phyloP scores from a whole-genome alignment of 2,329 filamentous ascomycete genomes.

The Trichoderma sp. region DNA sequence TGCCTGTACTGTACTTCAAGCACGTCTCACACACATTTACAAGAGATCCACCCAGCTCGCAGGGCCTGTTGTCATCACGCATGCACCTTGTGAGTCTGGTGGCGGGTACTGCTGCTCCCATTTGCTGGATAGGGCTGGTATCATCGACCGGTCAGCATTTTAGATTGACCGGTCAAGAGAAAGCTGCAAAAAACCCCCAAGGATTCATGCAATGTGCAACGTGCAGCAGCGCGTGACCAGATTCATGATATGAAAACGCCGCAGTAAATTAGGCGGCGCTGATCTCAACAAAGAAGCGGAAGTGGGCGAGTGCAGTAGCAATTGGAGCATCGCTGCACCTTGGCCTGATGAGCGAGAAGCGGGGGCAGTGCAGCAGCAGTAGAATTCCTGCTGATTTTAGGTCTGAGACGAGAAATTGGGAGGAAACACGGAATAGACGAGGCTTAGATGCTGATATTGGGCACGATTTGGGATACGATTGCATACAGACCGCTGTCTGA shows the following conservation, averaged over 20 bases:
- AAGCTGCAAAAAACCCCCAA: not conserved
- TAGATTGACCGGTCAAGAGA: slow-evolving; percentile 15
- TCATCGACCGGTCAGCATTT: slow-evolving; percentile 11
- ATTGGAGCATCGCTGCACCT: not conserved
- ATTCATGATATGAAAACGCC: not conserved
- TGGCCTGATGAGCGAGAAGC: not conserved
- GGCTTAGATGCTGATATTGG: not conserved
- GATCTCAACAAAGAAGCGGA: not conserved
- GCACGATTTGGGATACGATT: not conserved
- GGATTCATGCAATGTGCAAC: not conserved
- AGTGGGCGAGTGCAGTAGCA: not conserved
- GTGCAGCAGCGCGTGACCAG: slow-evolving; percentile 5
- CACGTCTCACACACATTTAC: not conserved
- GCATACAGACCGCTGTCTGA: not conserved
- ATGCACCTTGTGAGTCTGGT: not conserved
- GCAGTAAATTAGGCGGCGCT: not conserved
- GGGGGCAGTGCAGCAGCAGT: not conserved
- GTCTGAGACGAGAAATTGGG: not conserved
- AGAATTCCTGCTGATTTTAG: not conserved
- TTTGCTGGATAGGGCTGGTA: slow-evolving; percentile 12
- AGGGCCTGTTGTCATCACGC: slow-evolving; percentile 3
- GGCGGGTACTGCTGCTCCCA: not conserved
- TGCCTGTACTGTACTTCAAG: not conserved
- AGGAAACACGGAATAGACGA: not conserved
- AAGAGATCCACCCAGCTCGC: not conserved